Evolutionary conservation across 108 stramenopile species (phyloP).

Genomic region (Cyclotella distinguenda): DNA sequence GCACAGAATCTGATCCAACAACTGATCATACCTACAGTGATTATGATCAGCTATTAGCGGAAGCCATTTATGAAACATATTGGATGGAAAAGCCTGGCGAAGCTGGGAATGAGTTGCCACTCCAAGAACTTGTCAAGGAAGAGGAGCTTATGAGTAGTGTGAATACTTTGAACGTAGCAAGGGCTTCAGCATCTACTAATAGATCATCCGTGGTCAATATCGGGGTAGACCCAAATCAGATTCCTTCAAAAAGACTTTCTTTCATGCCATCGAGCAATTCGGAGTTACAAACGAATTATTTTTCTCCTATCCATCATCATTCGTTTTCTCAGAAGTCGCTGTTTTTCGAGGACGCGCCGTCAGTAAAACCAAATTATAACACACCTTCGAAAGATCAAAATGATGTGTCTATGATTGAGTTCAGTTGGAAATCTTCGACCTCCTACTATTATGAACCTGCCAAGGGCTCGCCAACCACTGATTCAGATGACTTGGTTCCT

Average conservation of each 20-base stretch:
- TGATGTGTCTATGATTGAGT: slow-evolving; percentile 11
- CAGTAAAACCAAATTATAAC: neutral
- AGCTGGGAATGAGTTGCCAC: neutral
- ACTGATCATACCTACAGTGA: neutral
- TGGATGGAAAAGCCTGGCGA: neutral
- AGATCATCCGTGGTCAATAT: too few relatives aligned
- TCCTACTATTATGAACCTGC: neutral
- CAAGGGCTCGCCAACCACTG: too few relatives aligned
- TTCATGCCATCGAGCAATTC: slow-evolving; percentile 8
- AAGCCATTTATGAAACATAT: neutral
- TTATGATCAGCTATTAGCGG: neutral
- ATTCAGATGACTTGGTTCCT: too few relatives aligned
- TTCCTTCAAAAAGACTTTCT: slow-evolving; percentile 4
- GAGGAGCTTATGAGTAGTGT: neutral
- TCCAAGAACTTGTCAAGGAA: neutral
- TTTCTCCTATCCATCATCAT: slow-evolving; percentile 4
- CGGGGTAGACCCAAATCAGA: too few relatives aligned
- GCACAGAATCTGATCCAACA: too few relatives aligned
- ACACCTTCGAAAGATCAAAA: slow-evolving; percentile 4
- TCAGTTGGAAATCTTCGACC: slow-evolving; percentile 10
- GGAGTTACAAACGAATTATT: slow-evolving; percentile 9
- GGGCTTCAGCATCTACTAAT: neutral
- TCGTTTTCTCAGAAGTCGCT: neutral
- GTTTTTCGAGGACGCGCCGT: neutral
- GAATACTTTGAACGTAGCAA: neutral